Percentiles rank a stretch among this genome's conserved stretches.
Conservation (phyloP, 306 rosid species). For the Spatholobus suberectus region DNA sequence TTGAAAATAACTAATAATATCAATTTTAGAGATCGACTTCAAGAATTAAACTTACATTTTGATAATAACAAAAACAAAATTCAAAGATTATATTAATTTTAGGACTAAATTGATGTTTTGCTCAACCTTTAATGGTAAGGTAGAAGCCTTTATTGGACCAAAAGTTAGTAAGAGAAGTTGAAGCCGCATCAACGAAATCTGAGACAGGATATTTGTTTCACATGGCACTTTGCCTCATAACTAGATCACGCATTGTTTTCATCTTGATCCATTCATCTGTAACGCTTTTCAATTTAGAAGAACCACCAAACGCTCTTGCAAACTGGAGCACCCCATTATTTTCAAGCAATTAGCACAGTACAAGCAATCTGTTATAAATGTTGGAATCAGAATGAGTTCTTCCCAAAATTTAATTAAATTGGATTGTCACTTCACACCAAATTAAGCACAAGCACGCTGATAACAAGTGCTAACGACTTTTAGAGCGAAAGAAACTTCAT, state of each 20-base stretch:
- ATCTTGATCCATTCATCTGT: constrained; percentile 45
- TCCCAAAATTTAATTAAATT: constrained; percentile 26
- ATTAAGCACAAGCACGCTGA: constrained; percentile 18
- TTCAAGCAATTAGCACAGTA: constrained; percentile 78
- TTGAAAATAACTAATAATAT: too few species aligned
- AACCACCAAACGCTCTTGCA: constrained; percentile 73
- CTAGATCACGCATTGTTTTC: too few species aligned
- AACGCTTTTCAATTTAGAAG: constrained; percentile 45
- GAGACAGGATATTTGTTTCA: too few species aligned
- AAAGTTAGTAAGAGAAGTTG: too few species aligned
- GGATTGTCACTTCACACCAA: background rate
- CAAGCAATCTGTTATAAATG: constrained; percentile 67
- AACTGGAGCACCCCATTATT: constrained; percentile 79
- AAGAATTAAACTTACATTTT: too few species aligned
- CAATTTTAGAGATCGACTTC: too few species aligned
- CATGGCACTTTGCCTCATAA: background rate
- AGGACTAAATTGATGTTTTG: background rate
- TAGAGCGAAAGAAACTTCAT: constrained; percentile 9
- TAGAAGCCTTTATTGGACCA: background rate
- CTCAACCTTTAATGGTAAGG: background rate
- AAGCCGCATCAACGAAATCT: too few species aligned
- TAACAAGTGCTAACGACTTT: too few species aligned
- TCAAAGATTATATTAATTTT: too few species aligned
- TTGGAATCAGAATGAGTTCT: constrained; percentile 34
- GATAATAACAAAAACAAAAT: too few species aligned